These are phyloP conservation scores for Aspergillus latus DNA, from an alignment of 2,329 filamentous ascomycete genomes.

Conservation along the genomic window DNA sequence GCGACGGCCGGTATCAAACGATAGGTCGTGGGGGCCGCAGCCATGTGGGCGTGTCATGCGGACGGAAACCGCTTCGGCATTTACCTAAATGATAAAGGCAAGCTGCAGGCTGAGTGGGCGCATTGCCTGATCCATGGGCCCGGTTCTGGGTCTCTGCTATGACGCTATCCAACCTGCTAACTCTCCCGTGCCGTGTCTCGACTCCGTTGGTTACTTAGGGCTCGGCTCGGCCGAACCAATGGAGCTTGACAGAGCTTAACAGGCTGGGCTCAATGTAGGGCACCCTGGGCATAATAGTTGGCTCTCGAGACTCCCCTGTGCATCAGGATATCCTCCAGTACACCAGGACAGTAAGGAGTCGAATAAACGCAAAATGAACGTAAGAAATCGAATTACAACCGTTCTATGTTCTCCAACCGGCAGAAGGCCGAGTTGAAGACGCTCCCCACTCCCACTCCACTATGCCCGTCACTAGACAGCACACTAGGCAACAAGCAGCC, in stretches of 20 bases:
- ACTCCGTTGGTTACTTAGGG: too few relatives aligned
- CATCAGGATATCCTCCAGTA: too few relatives aligned
- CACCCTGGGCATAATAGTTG: background rate
- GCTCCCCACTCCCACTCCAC: background rate
- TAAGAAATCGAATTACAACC: too few relatives aligned
- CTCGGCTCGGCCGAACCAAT: too few relatives aligned
- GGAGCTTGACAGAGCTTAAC: background rate
- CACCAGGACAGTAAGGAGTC: too few relatives aligned
- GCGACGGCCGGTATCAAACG: background rate
- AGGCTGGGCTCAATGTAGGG: background rate
- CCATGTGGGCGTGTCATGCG: background rate
- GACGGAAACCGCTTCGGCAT: too few relatives aligned
- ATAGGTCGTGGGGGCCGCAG: background rate
- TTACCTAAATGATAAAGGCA: too few relatives aligned
- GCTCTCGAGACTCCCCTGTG: background rate
- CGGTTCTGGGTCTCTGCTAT: background rate
- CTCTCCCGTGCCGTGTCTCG: background rate
- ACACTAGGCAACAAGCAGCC: too few relatives aligned
- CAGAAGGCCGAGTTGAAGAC: too few relatives aligned
- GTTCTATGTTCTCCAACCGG: too few relatives aligned
- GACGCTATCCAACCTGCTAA: background rate
- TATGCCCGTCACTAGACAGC: background rate
- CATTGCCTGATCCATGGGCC: background rate
- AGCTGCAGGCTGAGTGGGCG: background rate
- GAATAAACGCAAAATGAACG: too few relatives aligned